Evolutionary conservation across 1,139 yeast species (phyloP), one percentile per base, ranked within the genome.

Genomic region (Taiozyma sp.): DNA sequence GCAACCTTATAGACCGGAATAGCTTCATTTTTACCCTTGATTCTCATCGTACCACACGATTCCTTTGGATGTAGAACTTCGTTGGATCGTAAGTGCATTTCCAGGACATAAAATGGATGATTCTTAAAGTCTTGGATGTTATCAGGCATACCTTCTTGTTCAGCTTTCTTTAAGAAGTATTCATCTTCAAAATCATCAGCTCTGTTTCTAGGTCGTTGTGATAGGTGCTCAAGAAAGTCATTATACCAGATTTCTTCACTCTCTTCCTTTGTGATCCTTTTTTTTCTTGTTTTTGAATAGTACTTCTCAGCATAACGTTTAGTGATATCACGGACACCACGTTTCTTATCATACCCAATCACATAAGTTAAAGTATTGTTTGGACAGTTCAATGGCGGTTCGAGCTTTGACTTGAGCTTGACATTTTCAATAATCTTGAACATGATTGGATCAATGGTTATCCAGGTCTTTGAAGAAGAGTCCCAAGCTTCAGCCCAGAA

Each of bases 401-500:
- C 97, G 35, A 93, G 73, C 50, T 78, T 75, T 7, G 91, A 79
- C 22, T 77, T 66, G 11, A 44, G 45, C 63, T 74, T 75, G 1
- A 91, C 83, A n/a, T 85, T 75, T 62, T 90, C 97, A 22, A 91
- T 80, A 0, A 77, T 68, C 50, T 79, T 69, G 45, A 83, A 76
- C 21, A 81, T 83, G 1, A 84, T 71, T 0, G 97, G 95, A 60
- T 93, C 98, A 1, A 90, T 74, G 5, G 95, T 81, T n/a, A 89
- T 76, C 96, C 97, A 91, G 54, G 77, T 79, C 53, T 81, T 76
- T 6, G 81, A 68, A 53, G 76, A 80, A 47, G 77, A 77, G 64
- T 93, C 93, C 95, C 96, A 93, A 0, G 88, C 97, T 65, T 93
- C 99, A 16, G 82, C 83, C 99, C 99, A 93, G 62, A 86, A 89